A percentile compares a stretch with the other conserved stretches of the same genome.
phyloP scores from a whole-genome alignment of 768 basidiomycete species.

The Podaxis pistillaris region DNA sequence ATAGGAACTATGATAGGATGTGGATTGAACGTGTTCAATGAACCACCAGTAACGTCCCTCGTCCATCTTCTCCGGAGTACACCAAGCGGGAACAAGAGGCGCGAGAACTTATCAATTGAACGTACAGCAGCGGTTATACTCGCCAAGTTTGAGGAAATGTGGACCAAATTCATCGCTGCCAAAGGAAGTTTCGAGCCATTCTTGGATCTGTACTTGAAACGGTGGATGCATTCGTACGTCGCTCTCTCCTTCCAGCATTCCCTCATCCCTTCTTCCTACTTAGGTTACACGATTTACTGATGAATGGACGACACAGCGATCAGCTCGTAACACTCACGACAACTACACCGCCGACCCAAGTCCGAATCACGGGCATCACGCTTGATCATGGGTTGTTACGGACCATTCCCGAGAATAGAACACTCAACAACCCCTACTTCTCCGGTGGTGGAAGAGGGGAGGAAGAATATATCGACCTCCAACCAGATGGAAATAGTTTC shows the following conservation, averaged over 20 bases:
- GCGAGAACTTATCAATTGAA: conserved; percentile 60
- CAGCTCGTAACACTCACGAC: conserved; percentile 84
- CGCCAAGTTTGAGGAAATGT: conserved; percentile 74
- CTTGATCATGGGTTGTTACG: conserved; percentile 84
- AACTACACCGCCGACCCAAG: conserved; percentile 60
- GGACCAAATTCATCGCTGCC: conserved; percentile 65
- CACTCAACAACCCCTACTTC: conserved; percentile 19
- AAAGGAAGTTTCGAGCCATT: conserved; percentile 79
- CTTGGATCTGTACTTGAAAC: conserved; percentile 69
- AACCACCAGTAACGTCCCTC: conserved; percentile 80
- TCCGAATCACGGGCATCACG: conserved; percentile 85
- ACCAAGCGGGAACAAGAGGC: conserved; percentile 24
- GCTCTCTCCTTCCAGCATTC: neutral
- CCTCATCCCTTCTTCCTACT: neutral
- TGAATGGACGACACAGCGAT: conserved; percentile 48
- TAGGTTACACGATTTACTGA: neutral
- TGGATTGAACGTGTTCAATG: conserved; percentile 84
- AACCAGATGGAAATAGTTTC: conserved; percentile 97
- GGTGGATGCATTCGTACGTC: conserved; percentile 93
- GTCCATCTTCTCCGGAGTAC: conserved; percentile 54
- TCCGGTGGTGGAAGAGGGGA: conserved; percentile 19
- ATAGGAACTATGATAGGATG: conserved; percentile 53
- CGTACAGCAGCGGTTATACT: conserved; percentile 72
- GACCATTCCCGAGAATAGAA: conserved; percentile 62
- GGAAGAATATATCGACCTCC: conserved; percentile 76